These are phyloP conservation scores for Hordeum pubiflorum DNA, from an alignment of 202 grass and related monocot species.

Conservation along the genomic window DNA sequence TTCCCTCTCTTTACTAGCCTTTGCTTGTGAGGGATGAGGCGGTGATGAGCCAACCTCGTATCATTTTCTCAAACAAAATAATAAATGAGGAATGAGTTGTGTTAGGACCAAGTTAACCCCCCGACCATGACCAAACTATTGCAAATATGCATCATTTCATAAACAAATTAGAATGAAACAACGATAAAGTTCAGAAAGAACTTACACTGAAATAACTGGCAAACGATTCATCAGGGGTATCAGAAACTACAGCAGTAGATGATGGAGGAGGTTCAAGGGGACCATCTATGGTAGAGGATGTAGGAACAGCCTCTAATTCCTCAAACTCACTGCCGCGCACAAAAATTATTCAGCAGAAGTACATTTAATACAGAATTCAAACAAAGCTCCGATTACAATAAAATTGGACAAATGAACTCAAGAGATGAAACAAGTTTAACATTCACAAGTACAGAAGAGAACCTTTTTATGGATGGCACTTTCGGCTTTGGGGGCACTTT, in stretches of 20 bases:
- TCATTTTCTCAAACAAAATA: not conserved
- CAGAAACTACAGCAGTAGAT: conserved; percentile 24
- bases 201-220: conserved; percentile 60
- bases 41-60: not conserved
- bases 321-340: conserved; percentile 68
- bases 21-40: not conserved
- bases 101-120: not conserved
- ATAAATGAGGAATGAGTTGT: not conserved
- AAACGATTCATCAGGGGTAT: conserved; percentile 48
- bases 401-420: not conserved
- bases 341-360: not conserved
- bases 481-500: conserved; percentile 87
- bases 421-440: not conserved
- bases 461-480: conserved; percentile 75
- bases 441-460: not conserved
- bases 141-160: not conserved
- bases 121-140: not conserved
- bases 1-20: too few species aligned
- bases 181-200: not conserved
- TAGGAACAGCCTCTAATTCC: conserved; percentile 79
- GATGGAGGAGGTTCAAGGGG: conserved; percentile 52
- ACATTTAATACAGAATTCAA: not conserved
- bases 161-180: not conserved
- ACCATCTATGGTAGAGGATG: conserved; percentile 65
- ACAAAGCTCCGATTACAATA: not conserved